Percentiles rank a stretch among this genome's conserved stretches.
Conservation (phyloP, 1,284 basidiomycete species). For the Pseudozyma tsukubaensis region DNA sequence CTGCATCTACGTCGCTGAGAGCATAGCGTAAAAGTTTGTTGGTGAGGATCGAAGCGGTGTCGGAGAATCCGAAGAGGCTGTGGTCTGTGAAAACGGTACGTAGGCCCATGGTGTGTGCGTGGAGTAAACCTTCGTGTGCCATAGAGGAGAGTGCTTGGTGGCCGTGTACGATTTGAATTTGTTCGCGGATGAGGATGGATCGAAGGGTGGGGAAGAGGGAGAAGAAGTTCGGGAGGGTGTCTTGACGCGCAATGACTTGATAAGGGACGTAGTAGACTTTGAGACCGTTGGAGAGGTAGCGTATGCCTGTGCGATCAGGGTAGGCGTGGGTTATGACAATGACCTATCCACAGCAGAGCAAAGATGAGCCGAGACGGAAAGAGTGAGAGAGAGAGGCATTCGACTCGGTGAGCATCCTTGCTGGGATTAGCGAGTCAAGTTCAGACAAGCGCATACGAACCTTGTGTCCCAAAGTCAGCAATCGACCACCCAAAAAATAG, state of each 20-base stretch:
- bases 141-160: conserved; percentile 90
- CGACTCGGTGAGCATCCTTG: background rate
- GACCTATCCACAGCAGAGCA: conserved; percentile 74
- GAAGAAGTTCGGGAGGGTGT: conserved; percentile 94
- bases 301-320: conserved; percentile 85
- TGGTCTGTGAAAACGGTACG: conserved; percentile 96
- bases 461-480: conserved; percentile 86
- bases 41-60: conserved; percentile 93
- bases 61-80: conserved; percentile 93
- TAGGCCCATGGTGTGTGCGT: conserved; percentile 74
- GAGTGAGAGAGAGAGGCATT: background rate
- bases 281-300: conserved; percentile 83
- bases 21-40: conserved; percentile 92
- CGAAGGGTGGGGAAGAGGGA: conserved; percentile 90
- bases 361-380: background rate
- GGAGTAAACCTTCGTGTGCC: conserved; percentile 90
- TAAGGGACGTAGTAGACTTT: conserved; percentile 97
- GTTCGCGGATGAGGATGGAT: conserved; percentile 86
- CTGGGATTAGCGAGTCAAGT: too few relatives aligned
- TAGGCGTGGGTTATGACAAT: conserved; percentile 95
- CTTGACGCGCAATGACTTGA: conserved; percentile 76
- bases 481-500: conserved; percentile 74
- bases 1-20: conserved; percentile 88
- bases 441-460: conserved; percentile 69
- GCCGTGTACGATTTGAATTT: conserved; percentile 87